Evolutionary conservation across 768 basidiomycete species (phyloP).

Genomic region (Psilocybe subaeruginosa): DNA sequence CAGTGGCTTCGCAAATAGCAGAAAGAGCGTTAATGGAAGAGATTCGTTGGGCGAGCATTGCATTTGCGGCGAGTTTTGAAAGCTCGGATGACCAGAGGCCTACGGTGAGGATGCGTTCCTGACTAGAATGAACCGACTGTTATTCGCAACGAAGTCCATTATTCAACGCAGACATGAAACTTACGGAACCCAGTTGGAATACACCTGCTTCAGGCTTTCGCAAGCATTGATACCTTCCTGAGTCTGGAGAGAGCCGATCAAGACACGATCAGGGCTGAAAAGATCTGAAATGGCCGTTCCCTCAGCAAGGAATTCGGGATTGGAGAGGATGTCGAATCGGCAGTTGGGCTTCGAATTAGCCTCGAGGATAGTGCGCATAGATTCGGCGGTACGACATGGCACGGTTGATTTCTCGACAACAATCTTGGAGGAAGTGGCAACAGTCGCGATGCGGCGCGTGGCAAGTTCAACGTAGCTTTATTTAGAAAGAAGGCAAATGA

Average conservation of each 20-base stretch:
- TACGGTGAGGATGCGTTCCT: constrained; percentile 84
- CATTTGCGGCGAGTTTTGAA: constrained; percentile 98
- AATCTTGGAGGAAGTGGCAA: constrained; percentile 92
- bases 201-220: constrained; percentile 74
- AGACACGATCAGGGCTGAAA: constrained; percentile 88
- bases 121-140: constrained; percentile 37
- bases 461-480: constrained; percentile 94
- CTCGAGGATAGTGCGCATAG: constrained; percentile 99
- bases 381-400: constrained; percentile 97
- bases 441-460: constrained; percentile 92
- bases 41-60: constrained; percentile 99
- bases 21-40: constrained; percentile 98
- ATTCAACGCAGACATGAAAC: constrained; percentile 30
- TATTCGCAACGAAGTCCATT: not conserved
- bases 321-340: constrained; percentile 97
- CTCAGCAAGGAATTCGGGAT: constrained; percentile 99
- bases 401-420: constrained; percentile 99
- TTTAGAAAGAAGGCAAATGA: constrained; percentile 8
- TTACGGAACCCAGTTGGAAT: constrained; percentile 96
- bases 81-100: constrained; percentile 99
- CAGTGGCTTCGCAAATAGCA: constrained; percentile 98
- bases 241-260: constrained; percentile 95
- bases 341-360: constrained; percentile 93
- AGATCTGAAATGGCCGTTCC: constrained; percentile 95
- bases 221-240: constrained; percentile 85